Evolutionary conservation across 331 rosid genomes (phyloP), one percentile per base, ranked within the genome.

Genomic region (Phaseolus coccineus): DNA sequence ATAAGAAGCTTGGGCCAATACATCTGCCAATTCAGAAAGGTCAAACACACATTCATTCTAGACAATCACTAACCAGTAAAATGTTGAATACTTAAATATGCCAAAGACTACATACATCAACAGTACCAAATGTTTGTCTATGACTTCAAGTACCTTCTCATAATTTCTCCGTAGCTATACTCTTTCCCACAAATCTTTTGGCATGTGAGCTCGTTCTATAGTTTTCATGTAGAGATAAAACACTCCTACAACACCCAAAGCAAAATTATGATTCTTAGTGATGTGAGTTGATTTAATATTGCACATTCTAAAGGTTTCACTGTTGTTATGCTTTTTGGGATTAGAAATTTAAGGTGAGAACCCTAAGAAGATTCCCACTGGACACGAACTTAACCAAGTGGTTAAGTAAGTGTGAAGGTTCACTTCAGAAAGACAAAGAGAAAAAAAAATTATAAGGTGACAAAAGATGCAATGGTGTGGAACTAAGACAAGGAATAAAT

Each of bases 191-290:
- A 96, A 80, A 59, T 96, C 84, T 76, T 86, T 93, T 3, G 98
- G 97, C 94, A 90, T 89, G 74, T 96, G 99, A 90, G 99, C 99
- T 87, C 98, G 90, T 84, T 96, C 98, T 68, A 96, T 93, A 33
- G 98, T 90, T 87, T 96, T 96, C 99, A 96, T 93, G 79, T 91
- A 93, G 57, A 96, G 99, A 83, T 96, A 91, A 86, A 96, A 96
- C 56, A 96, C 92, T 56, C 99, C 98, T 93, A 90, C 90, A 81
- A 42, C 22, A 84, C 70, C 76, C 52, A 80, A 74, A 3, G 10
- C 46, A 83, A 75, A 44, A 22, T 27, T 4, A 79, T 64, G 30
- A 52, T 61, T 63, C 33, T 30, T 63, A 19, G 22, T 19, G 22
- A 19, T 19, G 22, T 19, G 22, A 19, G 22, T 19, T 19, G 22